These are phyloP conservation scores for Pythium periplocum DNA, from an alignment of 352 stramenopile species.

Conservation along the genomic window DNA sequence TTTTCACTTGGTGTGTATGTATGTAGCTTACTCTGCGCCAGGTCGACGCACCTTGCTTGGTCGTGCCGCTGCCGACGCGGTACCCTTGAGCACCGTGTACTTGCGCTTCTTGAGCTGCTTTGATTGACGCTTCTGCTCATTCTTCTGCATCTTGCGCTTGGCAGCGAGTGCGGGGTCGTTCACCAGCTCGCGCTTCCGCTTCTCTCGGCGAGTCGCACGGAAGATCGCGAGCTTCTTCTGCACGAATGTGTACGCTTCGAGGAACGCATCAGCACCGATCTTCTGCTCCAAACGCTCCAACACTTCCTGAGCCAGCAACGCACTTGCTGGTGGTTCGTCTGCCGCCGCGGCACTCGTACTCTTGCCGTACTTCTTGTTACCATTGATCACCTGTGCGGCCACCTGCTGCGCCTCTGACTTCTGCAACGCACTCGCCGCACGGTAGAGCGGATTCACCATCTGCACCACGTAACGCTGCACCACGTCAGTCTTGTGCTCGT, in stretches of 20 bases:
- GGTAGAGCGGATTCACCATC: slow-evolving; percentile 83
- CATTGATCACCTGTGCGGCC: not conserved
- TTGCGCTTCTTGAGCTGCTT: slow-evolving; percentile 89
- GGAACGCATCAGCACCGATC: slow-evolving; percentile 60
- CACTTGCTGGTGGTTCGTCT: slow-evolving; percentile 32
- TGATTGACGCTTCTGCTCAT: slow-evolving; percentile 70
- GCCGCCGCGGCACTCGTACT: not conserved
- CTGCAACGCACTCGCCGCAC: slow-evolving; percentile 45
- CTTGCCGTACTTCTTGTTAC: not conserved
- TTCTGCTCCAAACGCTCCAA: slow-evolving; percentile 83
- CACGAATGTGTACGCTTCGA: slow-evolving; percentile 82
- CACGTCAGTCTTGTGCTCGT: slow-evolving; percentile 42
- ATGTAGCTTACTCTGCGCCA: slow-evolving; percentile 36
- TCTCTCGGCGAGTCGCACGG: slow-evolving; percentile 62
- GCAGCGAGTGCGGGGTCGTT: slow-evolving; percentile 68
- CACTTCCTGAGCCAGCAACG: slow-evolving; percentile 77
- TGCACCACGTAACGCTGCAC: slow-evolving; percentile 63
- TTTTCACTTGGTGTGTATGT: slow-evolving; percentile 6
- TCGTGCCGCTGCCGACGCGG: slow-evolving; percentile 48
- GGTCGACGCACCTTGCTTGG: slow-evolving; percentile 57
- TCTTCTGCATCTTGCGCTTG: slow-evolving; percentile 81
- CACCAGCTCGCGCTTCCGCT: slow-evolving; percentile 76
- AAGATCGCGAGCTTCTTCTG: slow-evolving; percentile 74
- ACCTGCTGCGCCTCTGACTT: slow-evolving; percentile 12
- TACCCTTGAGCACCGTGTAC: slow-evolving; percentile 79